These are phyloP conservation scores for Pilaira anomala DNA, from an alignment of 192 early-diverging fungal species.

Conservation along the genomic window DNA sequence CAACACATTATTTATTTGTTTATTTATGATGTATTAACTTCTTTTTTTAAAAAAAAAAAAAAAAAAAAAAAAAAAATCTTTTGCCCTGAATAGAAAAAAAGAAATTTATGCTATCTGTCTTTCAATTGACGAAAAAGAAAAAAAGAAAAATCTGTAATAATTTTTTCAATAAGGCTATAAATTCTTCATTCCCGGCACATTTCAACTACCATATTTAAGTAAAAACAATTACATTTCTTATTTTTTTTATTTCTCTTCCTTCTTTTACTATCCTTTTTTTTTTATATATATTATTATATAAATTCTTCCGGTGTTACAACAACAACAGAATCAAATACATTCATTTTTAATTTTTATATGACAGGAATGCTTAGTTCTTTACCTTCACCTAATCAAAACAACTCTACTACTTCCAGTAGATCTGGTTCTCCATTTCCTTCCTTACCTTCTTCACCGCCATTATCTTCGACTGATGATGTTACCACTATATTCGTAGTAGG, in stretches of 20 bases:
- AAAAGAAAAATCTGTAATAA: neutral
- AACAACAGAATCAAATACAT: neutral
- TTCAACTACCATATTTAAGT: conserved; percentile 1
- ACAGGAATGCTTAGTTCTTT: neutral
- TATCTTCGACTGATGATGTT: conserved; percentile 70
- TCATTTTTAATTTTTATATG: neutral
- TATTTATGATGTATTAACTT: too few species aligned
- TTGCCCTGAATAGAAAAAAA: neutral
- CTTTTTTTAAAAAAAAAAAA: neutral
- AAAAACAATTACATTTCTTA: neutral
- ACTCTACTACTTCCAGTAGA: too few species aligned
- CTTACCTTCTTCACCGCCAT: conserved; percentile 7
- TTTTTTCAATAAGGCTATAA: too few species aligned
- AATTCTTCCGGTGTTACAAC: neutral
- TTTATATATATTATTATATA: neutral
- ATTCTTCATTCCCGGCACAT: neutral
- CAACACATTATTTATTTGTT: too few species aligned
- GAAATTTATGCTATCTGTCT: neutral
- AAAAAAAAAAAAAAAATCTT: neutral
- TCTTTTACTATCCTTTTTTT: neutral
- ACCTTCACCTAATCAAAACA: too few species aligned
- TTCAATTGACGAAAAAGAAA: neutral
- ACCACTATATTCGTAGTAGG: conserved; percentile 99
- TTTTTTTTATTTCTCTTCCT: neutral
- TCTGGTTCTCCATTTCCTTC: neutral